These are phyloP conservation scores for Rhynchosporium agropyri DNA, from an alignment of 2,329 filamentous ascomycete genomes.

Conservation along the genomic window DNA sequence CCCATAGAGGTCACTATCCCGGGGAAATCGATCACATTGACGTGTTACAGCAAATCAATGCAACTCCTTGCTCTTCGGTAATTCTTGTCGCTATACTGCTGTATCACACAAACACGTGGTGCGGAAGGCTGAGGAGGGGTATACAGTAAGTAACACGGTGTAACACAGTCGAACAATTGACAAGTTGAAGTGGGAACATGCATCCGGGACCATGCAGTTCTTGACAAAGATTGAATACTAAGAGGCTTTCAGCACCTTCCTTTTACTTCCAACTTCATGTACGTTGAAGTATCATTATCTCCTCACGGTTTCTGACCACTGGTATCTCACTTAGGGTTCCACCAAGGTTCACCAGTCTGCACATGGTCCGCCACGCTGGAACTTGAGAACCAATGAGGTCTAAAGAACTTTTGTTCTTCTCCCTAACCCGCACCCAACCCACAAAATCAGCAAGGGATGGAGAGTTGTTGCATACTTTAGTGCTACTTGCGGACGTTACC, in stretches of 20 bases:
- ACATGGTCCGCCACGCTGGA: conserved; percentile 3
- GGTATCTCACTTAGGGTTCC: neutral
- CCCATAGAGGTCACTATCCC: neutral
- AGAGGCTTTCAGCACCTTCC: neutral
- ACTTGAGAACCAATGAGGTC: conserved; percentile 6
- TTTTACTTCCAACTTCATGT: neutral
- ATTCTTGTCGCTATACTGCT: neutral
- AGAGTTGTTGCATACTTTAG: neutral
- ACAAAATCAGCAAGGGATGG: conserved; percentile 4
- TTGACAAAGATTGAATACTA: conserved; percentile 1
- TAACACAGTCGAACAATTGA: neutral
- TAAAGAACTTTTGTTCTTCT: neutral
- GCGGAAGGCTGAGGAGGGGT: conserved; percentile 4
- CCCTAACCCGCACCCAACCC: neutral
- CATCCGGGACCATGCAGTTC: conserved; percentile 4
- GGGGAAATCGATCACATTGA: neutral
- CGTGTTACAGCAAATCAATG: neutral
- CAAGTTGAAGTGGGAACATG: conserved; percentile 1
- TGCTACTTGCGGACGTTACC: neutral
- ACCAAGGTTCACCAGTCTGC: conserved; percentile 10
- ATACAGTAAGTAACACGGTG: neutral
- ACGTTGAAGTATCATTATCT: conserved; percentile 8
- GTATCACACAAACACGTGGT: neutral
- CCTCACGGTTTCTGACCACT: conserved; percentile 8
- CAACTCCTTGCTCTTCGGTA: neutral